phyloP scores from a whole-genome alignment of 1,284 basidiomycete genomes.

The Marasmius tenuissimus region DNA sequence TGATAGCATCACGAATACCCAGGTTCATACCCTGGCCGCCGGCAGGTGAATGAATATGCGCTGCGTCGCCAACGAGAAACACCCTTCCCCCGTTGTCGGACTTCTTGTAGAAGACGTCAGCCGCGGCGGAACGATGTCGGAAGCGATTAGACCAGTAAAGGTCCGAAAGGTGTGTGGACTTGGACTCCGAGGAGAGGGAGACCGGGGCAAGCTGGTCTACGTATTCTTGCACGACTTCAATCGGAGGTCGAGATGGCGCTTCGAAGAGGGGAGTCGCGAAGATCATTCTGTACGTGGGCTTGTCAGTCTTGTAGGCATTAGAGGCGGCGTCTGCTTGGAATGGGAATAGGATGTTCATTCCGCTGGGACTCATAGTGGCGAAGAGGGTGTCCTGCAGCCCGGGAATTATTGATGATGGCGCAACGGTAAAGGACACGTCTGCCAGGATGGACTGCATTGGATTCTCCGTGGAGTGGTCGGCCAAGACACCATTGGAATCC shows the following conservation, averaged over 20 bases:
- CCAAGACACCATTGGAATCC: conserved; percentile 29
- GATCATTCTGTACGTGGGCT: conserved; percentile 27
- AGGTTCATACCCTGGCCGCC: conserved; percentile 48
- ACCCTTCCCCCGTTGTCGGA: conserved; percentile 26
- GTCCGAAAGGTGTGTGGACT: conserved; percentile 27
- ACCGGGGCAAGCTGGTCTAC: conserved; percentile 29
- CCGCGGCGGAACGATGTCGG: conserved; percentile 35
- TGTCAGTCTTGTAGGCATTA: not conserved
- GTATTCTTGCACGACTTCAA: conserved; percentile 33
- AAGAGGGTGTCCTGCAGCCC: conserved; percentile 13
- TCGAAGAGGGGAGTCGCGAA: conserved; percentile 24
- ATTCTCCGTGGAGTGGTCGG: conserved; percentile 19
- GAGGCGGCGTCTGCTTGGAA: conserved; percentile 16
- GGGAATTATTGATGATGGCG: conserved; percentile 8
- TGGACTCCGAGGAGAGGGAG: conserved; percentile 27
- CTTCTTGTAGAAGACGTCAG: conserved; percentile 32
- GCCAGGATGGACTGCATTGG: conserved; percentile 32
- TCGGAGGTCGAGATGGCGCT: conserved; percentile 30
- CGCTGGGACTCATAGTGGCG: conserved; percentile 15
- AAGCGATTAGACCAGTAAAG: conserved; percentile 37
- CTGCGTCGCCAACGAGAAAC: conserved; percentile 41
- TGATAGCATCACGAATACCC: conserved; percentile 41
- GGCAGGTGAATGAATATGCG: conserved; percentile 43
- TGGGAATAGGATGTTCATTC: conserved; percentile 25
- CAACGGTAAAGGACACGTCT: conserved; percentile 31